These are phyloP conservation scores for Phaeotremella skinneri DNA, from an alignment of 768 basidiomycete genomes.

Conservation along the genomic window DNA sequence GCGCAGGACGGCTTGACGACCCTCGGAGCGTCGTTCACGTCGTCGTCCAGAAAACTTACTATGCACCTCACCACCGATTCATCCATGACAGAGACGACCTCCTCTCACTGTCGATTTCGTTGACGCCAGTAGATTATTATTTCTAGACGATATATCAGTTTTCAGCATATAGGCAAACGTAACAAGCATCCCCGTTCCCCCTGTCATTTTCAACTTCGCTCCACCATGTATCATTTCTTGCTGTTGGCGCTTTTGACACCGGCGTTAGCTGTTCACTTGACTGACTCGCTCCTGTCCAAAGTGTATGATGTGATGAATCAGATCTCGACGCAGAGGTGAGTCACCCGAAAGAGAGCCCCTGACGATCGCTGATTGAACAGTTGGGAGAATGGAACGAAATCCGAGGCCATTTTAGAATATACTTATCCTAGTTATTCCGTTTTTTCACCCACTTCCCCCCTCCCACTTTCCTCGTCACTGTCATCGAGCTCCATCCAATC, in stretches of 20 bases:
- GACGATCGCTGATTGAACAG: conserved; percentile 11
- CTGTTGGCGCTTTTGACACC: conserved; percentile 61
- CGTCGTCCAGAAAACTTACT: too few relatives aligned
- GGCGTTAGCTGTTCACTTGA: conserved; percentile 30
- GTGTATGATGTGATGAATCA: conserved; percentile 44
- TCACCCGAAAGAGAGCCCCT: neutral
- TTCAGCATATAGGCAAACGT: too few relatives aligned
- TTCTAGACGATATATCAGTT: too few relatives aligned
- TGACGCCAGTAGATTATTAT: too few relatives aligned
- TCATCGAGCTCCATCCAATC: conserved; percentile 25
- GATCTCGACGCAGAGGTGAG: conserved; percentile 36
- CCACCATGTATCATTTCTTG: conserved; percentile 12
- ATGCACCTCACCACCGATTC: conserved; percentile 2
- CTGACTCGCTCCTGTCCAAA: conserved; percentile 27
- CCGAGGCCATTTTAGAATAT: conserved; percentile 45
- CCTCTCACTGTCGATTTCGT: too few relatives aligned
- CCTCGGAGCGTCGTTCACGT: too few relatives aligned
- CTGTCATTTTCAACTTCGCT: neutral
- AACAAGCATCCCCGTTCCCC: neutral
- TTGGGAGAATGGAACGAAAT: conserved; percentile 49
- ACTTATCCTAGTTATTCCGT: conserved; percentile 42
- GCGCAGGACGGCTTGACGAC: too few relatives aligned
- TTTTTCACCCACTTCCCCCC: conserved; percentile 32
- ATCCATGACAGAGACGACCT: neutral
- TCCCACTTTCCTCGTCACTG: conserved; percentile 21